Evolutionary conservation across 2,329 filamentous ascomycete genomes (phyloP).

Genomic region (Penicillium digitatum): DNA sequence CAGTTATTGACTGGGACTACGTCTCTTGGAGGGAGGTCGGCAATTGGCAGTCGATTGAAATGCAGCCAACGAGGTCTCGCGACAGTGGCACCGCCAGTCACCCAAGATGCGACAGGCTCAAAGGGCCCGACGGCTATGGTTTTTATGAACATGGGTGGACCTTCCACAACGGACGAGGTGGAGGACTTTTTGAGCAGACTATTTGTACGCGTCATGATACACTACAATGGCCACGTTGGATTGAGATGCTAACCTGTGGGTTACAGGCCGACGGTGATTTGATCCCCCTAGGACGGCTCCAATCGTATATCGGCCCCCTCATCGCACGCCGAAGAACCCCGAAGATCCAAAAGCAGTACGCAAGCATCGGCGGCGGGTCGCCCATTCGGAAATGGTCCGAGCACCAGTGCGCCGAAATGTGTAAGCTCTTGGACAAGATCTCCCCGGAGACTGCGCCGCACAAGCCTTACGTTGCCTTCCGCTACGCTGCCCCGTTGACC

Average conservation of each 20-base stretch:
- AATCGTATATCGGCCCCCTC: constrained; percentile 83
- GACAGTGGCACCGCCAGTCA: constrained; percentile 69
- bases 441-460: constrained; percentile 93
- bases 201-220: constrained; percentile 62
- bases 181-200: constrained; percentile 83
- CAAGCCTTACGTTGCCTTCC: constrained; percentile 95
- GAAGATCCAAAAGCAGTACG: constrained; percentile 95
- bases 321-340: constrained; percentile 84
- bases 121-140: constrained; percentile 95
- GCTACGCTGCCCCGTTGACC: constrained; percentile 88
- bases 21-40: constrained; percentile 20
- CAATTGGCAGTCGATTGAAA: constrained; percentile 21
- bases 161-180: constrained; percentile 82
- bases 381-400: constrained; percentile 98
- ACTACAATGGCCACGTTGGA: neutral
- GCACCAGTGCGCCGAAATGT: constrained; percentile 90
- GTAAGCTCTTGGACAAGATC: constrained; percentile 87
- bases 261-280: constrained; percentile 80
- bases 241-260: neutral
- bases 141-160: constrained; percentile 98
- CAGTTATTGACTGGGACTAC: constrained; percentile 25
- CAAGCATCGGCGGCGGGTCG: constrained; percentile 92
- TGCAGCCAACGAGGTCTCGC: constrained; percentile 45
- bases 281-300: constrained; percentile 89
- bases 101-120: constrained; percentile 65